Evolutionary conservation across 257 asterid species (phyloP).

Genomic region (Capsicum rhomboideum): DNA sequence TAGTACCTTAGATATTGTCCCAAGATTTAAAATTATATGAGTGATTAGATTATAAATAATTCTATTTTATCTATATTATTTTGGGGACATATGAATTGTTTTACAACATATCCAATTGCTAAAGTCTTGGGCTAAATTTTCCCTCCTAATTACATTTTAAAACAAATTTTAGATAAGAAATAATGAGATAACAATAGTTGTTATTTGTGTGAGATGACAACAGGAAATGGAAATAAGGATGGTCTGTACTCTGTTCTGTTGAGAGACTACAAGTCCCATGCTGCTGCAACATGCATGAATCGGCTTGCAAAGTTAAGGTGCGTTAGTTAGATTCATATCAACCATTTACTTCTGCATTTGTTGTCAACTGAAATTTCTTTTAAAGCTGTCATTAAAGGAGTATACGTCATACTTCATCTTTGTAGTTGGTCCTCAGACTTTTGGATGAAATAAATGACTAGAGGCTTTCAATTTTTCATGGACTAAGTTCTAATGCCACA

Average conservation of each 20-base stretch:
- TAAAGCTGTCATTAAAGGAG: not conserved
- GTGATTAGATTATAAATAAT: not conserved
- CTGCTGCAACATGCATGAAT: conserved; percentile 93
- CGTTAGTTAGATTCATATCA: conserved; percentile 4
- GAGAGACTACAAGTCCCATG: conserved; percentile 83
- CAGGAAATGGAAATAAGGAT: conserved; percentile 95
- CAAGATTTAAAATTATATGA: not conserved
- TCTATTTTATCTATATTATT: not conserved
- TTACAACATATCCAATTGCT: no score
- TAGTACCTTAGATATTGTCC: not conserved
- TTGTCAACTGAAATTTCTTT: not conserved
- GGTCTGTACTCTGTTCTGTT: conserved; percentile 93
- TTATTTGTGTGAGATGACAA: conserved; percentile 14
- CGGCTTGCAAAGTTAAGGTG: conserved; percentile 96
- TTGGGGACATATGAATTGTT: not conserved
- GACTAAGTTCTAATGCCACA: not conserved
- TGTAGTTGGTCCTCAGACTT: not conserved
- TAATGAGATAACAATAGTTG: not conserved
- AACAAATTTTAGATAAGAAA: not conserved
- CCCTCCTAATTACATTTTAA: no score
- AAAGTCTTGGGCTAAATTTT: no score
- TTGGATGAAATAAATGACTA: not conserved
- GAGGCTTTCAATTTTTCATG: not conserved
- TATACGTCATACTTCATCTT: not conserved
- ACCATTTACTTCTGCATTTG: conserved; percentile 2